phyloP scores from a whole-genome alignment of 2,329 filamentous ascomycete species.

The Harringtonia aguacate region DNA sequence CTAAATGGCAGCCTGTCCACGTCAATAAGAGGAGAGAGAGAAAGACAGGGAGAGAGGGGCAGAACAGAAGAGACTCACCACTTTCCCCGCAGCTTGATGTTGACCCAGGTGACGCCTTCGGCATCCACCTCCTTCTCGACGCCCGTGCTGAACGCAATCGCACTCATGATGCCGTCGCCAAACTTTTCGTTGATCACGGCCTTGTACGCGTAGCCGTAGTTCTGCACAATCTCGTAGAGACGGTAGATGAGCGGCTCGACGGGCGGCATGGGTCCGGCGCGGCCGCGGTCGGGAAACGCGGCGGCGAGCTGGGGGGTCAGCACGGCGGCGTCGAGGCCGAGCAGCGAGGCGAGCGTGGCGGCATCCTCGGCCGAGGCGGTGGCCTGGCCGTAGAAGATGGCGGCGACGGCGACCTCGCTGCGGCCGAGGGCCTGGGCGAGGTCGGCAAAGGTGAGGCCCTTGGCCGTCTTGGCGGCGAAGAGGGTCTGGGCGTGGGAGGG shows the following conservation, averaged over 20 bases:
- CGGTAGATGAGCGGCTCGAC: conserved; percentile 82
- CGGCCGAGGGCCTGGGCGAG: conserved; percentile 66
- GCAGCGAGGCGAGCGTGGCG: conserved; percentile 47
- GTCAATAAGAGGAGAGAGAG: background rate
- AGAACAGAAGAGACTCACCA: conserved; percentile 44
- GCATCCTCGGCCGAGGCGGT: conserved; percentile 39
- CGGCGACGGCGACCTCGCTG: conserved; percentile 74
- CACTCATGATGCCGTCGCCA: conserved; percentile 92
- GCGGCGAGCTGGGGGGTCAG: conserved; percentile 50
- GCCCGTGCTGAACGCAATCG: conserved; percentile 80
- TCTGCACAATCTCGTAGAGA: conserved; percentile 89
- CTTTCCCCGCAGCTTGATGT: conserved; percentile 75
- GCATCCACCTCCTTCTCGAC: conserved; percentile 91
- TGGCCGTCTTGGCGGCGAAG: conserved; percentile 68
- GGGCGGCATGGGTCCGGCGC: conserved; percentile 71
- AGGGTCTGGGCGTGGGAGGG: conserved; percentile 62
- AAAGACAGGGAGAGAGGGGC: background rate
- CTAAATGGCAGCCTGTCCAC: conserved; percentile 23
- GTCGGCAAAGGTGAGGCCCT: conserved; percentile 66
- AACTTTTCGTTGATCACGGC: conserved; percentile 93
- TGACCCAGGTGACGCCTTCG: conserved; percentile 69
- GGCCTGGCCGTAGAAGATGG: conserved; percentile 75
- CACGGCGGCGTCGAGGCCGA: conserved; percentile 35
- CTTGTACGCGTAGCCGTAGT: conserved; percentile 95
- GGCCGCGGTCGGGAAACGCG: conserved; percentile 66